A percentile compares a stretch with the other conserved stretches of the same genome.
phyloP scores from a whole-genome alignment of 176 grass and related monocot species.

The Oryza rufipogon region DNA sequence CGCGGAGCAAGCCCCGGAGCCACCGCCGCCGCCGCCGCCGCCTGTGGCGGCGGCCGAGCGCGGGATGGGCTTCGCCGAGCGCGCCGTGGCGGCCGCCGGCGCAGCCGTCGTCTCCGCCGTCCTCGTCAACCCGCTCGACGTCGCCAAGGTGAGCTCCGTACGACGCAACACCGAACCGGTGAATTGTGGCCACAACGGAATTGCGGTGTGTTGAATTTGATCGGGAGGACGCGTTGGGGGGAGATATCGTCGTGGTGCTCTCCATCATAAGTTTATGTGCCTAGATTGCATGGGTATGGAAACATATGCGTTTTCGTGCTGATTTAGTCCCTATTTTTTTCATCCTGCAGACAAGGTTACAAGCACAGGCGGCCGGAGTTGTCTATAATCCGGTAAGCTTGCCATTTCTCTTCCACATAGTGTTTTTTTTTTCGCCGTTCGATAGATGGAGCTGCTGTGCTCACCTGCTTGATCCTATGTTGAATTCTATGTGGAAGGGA shows the following conservation, averaged over 20 bases:
- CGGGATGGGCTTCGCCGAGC: slow-evolving; percentile 64
- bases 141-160: slow-evolving; percentile 69
- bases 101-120: slow-evolving; percentile 80
- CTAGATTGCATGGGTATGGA: background rate
- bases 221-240: background rate
- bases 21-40: slow-evolving; percentile 8
- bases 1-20: slow-evolving; percentile 20
- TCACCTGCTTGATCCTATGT: background rate
- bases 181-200: background rate
- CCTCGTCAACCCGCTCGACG: slow-evolving; percentile 94
- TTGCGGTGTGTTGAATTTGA: background rate
- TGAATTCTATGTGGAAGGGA: background rate
- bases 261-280: background rate
- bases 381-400: slow-evolving; percentile 64
- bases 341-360: slow-evolving; percentile 80
- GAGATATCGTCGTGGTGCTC: background rate
- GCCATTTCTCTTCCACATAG: background rate
- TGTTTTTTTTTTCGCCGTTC: background rate
- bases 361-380: slow-evolving; percentile 94
- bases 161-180: background rate
- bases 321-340: slow-evolving; percentile 11
- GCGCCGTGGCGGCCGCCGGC: slow-evolving; percentile 68
- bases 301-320: background rate
- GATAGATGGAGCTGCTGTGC: background rate
- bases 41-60: slow-evolving; percentile 40